Evolutionary conservation across 2,329 filamentous ascomycete genomes (phyloP).

Genomic region (Magnaporthiopsis incrustans): DNA sequence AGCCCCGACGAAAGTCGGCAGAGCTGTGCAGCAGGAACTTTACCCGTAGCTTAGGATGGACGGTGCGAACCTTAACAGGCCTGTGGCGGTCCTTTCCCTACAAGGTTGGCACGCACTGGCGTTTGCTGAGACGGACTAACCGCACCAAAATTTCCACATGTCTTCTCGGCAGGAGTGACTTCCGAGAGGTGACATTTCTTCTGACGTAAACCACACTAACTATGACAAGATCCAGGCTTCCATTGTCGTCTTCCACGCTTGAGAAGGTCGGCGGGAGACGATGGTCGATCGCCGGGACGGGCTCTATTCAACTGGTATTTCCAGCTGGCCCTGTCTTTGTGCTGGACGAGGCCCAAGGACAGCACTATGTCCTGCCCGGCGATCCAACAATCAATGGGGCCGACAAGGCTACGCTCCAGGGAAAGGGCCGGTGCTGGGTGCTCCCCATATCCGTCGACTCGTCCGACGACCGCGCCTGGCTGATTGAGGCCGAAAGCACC

Average conservation of each 20-base stretch:
- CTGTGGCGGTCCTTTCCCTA: too few species aligned
- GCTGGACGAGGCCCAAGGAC: background rate
- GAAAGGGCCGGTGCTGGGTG: constrained; percentile 6
- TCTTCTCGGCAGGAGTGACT: too few species aligned
- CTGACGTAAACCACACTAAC: too few species aligned
- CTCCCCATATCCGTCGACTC: background rate
- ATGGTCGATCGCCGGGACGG: background rate
- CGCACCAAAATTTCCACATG: too few species aligned
- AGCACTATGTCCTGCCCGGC: constrained; percentile 2
- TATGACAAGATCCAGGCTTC: background rate
- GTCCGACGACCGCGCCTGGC: background rate
- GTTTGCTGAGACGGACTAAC: too few species aligned
- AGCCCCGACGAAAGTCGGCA: too few species aligned
- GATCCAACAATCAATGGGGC: background rate
- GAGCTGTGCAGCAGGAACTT: too few species aligned
- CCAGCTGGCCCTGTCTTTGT: constrained; percentile 3
- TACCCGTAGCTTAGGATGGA: too few species aligned
- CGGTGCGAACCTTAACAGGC: too few species aligned
- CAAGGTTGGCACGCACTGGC: too few species aligned
- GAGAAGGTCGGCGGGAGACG: background rate
- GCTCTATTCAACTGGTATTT: background rate
- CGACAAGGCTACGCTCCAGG: background rate
- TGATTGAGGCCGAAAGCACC: constrained; percentile 2
- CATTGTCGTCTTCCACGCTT: background rate
- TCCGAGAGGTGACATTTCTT: too few species aligned